A percentile compares a stretch with the other conserved stretches of the same genome.
phyloP scores from a whole-genome alignment of 768 basidiomycete species.

The Astraeus odoratus region DNA sequence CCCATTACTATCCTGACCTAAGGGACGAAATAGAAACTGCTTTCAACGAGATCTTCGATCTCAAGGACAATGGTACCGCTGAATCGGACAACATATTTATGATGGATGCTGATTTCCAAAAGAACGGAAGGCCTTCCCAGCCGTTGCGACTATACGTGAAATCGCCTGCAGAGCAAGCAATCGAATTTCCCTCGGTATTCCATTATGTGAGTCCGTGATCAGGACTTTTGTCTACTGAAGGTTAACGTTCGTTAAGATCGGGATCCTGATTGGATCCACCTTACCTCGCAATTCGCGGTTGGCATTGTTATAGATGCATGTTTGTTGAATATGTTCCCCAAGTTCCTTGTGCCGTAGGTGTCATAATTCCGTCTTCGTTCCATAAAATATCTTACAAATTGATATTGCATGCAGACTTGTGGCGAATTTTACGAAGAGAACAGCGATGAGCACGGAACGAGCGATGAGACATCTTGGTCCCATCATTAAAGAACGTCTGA shows the following conservation, averaged over 20 bases:
- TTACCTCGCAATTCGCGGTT: slow-evolving; percentile 26
- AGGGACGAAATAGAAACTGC: slow-evolving; percentile 38
- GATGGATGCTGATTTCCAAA: neutral
- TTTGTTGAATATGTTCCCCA: slow-evolving; percentile 26
- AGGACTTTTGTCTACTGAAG: neutral
- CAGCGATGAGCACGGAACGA: neutral
- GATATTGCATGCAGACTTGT: neutral
- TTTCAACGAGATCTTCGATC: slow-evolving; percentile 32
- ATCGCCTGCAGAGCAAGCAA: slow-evolving; percentile 38
- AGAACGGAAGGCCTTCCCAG: slow-evolving; percentile 36
- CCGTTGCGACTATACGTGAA: slow-evolving; percentile 19
- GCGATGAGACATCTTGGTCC: slow-evolving; percentile 18
- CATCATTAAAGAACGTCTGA: slow-evolving; percentile 24
- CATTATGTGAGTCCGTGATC: slow-evolving; percentile 30
- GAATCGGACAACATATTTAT: neutral
- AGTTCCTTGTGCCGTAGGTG: slow-evolving; percentile 25
- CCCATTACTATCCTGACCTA: slow-evolving; percentile 31
- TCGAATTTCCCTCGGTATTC: slow-evolving; percentile 43
- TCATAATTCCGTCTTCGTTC: neutral
- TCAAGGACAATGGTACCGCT: slow-evolving; percentile 14
- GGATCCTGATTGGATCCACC: slow-evolving; percentile 28
- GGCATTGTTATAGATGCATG: slow-evolving; percentile 16
- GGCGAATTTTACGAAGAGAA: neutral
- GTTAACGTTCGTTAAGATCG: slow-evolving; percentile 28
- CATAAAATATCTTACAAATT: neutral